These are phyloP conservation scores for Salix arbutifolia DNA, from an alignment of 345 rosid genomes.

Conservation along the genomic window DNA sequence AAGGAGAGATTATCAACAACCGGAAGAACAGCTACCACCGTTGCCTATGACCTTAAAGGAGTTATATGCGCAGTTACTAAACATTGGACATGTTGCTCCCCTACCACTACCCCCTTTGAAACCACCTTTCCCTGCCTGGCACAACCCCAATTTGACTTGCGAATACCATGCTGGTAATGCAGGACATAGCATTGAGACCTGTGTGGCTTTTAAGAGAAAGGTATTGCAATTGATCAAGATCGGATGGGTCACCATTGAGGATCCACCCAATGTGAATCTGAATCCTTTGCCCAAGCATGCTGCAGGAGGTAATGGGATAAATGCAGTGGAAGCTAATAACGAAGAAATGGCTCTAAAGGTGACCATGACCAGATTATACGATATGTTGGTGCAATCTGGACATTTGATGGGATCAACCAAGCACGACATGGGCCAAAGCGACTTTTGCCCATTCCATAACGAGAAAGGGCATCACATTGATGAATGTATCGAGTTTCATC, in stretches of 20 bases:
- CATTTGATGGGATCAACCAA: accelerated
- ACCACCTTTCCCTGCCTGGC: background rate
- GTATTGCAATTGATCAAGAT: too few species aligned
- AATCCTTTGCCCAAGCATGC: background rate
- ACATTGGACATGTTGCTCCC: background rate
- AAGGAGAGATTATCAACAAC: background rate
- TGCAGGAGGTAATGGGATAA: accelerated
- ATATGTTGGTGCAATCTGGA: accelerated
- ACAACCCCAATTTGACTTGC: background rate
- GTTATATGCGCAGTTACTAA: background rate
- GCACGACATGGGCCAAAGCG: accelerated
- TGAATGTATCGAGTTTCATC: too few species aligned
- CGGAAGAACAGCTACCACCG: background rate
- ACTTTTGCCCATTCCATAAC: too few species aligned
- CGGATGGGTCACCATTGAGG: background rate
- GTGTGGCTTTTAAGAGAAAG: too few species aligned
- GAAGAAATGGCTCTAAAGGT: accelerated
- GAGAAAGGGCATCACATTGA: background rate
- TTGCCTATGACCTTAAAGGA: background rate
- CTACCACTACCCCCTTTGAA: background rate
- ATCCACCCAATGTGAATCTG: background rate
- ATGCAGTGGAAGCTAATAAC: accelerated
- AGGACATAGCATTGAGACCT: background rate
- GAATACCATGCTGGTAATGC: background rate
- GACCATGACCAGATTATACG: accelerated